Evolutionary conservation across 1,284 basidiomycete species (phyloP), one percentile per base, ranked within the genome.

Genomic region (Apiotrichum porosum): DNA sequence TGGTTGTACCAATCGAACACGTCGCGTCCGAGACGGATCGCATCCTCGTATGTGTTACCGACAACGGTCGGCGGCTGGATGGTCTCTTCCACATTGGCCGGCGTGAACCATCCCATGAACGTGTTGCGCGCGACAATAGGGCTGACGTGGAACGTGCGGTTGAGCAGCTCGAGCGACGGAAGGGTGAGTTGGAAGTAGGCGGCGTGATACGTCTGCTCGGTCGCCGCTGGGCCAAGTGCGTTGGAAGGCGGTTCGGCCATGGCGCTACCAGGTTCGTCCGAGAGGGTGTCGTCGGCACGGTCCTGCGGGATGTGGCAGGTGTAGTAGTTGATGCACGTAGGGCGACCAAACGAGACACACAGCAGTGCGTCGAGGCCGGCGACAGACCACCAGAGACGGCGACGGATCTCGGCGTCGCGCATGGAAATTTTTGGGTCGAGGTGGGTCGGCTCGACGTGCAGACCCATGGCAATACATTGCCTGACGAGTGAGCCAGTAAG

Each of bases 381-480:
- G 9, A 72, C 66, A 1, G 68, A 66, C 71, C 71, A 73, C 69
- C 69, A 74, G 0, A 72, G 44, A 6, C 72, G 60, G 6, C 72
- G 54, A 21, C 62, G 53, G 15, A 72, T 59, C 44, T 74, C 72
- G 3, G 68, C 71, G 22, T 72, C 69, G 26, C 66, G 61, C 43
- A 66, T 57, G 1, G 67, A 68, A 18, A 72, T 61, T 23, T 56
- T 57, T 1, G 68, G 60, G 49, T 71, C 70, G 23, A 69, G 58
- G 31, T 58, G 60, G 1, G 61, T 33, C 0, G 72, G 72, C 48
- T 74, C 72, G 42, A 69, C 66, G 45, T 74, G 72, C 23, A 74
- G 56, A 9, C 72, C 72, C 47, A 74, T 61, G 19, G 68, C 66
- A 12, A 71, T 64, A 17, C 63, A 65, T 50, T 74, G 69, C 22